These are phyloP conservation scores for Solanum clarkiae DNA, from an alignment of 257 asterid species.

Conservation along the genomic window DNA sequence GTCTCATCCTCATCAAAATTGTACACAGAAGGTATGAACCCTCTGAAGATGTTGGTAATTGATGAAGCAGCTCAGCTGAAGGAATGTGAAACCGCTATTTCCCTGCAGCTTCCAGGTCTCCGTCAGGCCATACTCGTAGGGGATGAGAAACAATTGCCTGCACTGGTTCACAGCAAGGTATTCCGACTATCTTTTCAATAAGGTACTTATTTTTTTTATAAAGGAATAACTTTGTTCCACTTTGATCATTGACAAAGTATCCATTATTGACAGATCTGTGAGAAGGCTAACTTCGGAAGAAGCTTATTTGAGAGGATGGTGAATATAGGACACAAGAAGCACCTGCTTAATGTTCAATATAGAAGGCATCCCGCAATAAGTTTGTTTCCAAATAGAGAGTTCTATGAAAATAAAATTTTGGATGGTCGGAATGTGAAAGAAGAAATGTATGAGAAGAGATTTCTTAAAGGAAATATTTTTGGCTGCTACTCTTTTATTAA, in stretches of 20 bases:
- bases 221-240: not conserved
- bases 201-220: not conserved
- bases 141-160: conserved; percentile 53
- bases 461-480: conserved; percentile 28
- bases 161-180: conserved; percentile 55
- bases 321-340: conserved; percentile 25
- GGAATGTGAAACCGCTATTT: conserved; percentile 46
- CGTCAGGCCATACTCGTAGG: conserved; percentile 50
- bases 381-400: conserved; percentile 35
- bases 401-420: conserved; percentile 21
- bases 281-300: conserved; percentile 24
- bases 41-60: conserved; percentile 22
- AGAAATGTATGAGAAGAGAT: conserved; percentile 4
- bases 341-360: conserved; percentile 43
- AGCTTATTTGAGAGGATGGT: conserved; percentile 55
- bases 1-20: conserved; percentile 31
- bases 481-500: conserved; percentile 57
- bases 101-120: conserved; percentile 35
- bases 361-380: conserved; percentile 56
- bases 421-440: conserved; percentile 27
- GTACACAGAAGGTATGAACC: not conserved
- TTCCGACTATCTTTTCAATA: not conserved
- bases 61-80: conserved; percentile 61
- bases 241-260: not conserved
- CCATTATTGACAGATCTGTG: not conserved